A percentile compares a stretch with the other conserved stretches of the same genome.
Evolutionary conservation across 2,329 filamentous ascomycete species (phyloP).

Genomic region (Nothophaeocryptopus gaeumannii): DNA sequence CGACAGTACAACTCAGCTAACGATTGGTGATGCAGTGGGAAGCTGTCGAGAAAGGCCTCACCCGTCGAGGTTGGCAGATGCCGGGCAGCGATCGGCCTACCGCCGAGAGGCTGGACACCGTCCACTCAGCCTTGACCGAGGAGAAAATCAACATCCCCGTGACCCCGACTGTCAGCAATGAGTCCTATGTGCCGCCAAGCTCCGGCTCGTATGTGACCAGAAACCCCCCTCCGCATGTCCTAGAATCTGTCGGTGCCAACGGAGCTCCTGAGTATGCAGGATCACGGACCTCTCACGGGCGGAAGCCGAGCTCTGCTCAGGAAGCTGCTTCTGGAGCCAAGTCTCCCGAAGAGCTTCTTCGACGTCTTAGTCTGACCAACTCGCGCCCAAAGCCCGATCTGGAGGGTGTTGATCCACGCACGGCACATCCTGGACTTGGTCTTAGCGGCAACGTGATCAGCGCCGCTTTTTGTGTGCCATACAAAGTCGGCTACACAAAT

Average conservation of each 20-base stretch:
- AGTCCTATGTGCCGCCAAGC: constrained; percentile 15
- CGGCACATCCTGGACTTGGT: constrained; percentile 55
- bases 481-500: constrained; percentile 54
- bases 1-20: constrained; percentile 11
- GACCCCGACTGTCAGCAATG: constrained; percentile 27
- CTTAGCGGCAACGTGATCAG: constrained; percentile 63
- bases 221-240: constrained; percentile 19
- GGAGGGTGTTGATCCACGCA: constrained; percentile 52
- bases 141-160: constrained; percentile 23
- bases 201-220: constrained; percentile 4
- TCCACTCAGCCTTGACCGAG: constrained; percentile 18
- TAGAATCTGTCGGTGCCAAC: constrained; percentile 23
- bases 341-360: constrained; percentile 51
- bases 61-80: constrained; percentile 22
- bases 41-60: constrained; percentile 12
- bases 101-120: constrained; percentile 21
- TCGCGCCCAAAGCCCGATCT: constrained; percentile 37
- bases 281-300: neutral
- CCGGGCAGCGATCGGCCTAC: constrained; percentile 17
- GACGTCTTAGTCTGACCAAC: constrained; percentile 51
- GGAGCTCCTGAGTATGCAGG: constrained; percentile 7
- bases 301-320: constrained; percentile 35
- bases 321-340: constrained; percentile 46
- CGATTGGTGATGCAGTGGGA: constrained; percentile 18
- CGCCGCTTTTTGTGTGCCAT: constrained; percentile 62